Conservation (phyloP, 768 basidiomycete species). For the Leccinum arenicola region DNA sequence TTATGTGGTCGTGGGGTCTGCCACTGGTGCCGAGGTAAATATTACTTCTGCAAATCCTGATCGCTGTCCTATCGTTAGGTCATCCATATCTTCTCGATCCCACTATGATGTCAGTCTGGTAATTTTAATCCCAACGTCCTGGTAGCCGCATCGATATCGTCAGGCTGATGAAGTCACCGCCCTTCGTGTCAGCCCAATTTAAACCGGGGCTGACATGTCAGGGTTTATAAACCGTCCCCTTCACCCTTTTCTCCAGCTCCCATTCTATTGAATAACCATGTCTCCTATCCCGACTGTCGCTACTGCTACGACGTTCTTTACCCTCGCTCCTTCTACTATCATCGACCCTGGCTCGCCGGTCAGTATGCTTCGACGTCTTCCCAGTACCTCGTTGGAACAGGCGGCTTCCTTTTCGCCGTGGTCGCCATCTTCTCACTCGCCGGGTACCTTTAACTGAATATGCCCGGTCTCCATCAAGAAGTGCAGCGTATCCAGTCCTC, state of each 20-base stretch:
- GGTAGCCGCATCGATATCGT: too few relatives aligned
- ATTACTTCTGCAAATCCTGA: too few relatives aligned
- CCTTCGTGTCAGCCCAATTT: neutral
- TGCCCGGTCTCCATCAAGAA: too few relatives aligned
- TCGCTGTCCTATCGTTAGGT: too few relatives aligned
- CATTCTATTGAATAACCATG: constrained; percentile 10
- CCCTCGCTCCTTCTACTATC: neutral
- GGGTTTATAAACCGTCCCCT: constrained; percentile 2
- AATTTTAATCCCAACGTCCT: neutral
- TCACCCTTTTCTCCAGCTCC: neutral
- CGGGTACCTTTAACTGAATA: constrained; percentile 2
- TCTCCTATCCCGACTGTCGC: constrained; percentile 15
- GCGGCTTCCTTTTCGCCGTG: constrained; percentile 13
- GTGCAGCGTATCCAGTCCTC: too few relatives aligned
- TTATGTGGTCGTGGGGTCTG: too few relatives aligned
- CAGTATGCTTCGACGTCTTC: neutral
- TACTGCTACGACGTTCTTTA: constrained; percentile 2
- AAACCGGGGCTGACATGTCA: neutral
- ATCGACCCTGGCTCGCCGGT: neutral
- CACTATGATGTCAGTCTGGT: too few relatives aligned
- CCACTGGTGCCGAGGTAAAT: too few relatives aligned
- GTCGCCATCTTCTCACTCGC: constrained; percentile 11
- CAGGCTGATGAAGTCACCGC: constrained; percentile 9
- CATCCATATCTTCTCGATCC: too few relatives aligned
- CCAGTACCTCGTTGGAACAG: constrained; percentile 7